Evolutionary conservation across 2,329 filamentous ascomycete genomes (phyloP).

Genomic region (Oidium heveae): DNA sequence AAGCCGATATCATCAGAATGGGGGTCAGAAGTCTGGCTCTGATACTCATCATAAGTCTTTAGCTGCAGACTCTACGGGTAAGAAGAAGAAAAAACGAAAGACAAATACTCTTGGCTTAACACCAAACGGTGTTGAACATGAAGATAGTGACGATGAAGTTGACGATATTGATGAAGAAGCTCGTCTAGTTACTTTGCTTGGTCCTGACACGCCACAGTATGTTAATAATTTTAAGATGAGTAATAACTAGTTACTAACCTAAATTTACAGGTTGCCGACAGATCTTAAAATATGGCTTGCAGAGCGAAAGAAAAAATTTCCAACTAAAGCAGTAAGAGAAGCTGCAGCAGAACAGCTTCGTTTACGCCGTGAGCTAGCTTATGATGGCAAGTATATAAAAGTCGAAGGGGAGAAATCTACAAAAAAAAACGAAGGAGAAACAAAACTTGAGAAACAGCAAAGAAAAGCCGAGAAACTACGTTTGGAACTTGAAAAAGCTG

Average conservation of each 20-base stretch:
- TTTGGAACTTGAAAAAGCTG: conserved; percentile 41
- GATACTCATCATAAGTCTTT: conserved; percentile 23
- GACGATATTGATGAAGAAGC: conserved; percentile 40
- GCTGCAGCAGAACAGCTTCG: conserved; percentile 29
- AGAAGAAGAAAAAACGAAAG: conserved; percentile 46
- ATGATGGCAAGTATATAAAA: conserved; percentile 11
- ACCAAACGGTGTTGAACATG: conserved; percentile 23
- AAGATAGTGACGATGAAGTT: conserved; percentile 35
- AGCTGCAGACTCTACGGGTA: conserved; percentile 16
- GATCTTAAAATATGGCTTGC: conserved; percentile 62
- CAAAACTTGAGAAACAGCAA: conserved; percentile 27
- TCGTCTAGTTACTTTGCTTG: conserved; percentile 15
- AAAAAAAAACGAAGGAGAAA: conserved; percentile 24
- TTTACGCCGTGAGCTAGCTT: conserved; percentile 11
- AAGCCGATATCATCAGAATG: conserved; percentile 10
- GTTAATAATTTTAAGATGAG: conserved; percentile 6
- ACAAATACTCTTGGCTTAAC: conserved; percentile 48
- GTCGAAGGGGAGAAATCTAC: conserved; percentile 13
- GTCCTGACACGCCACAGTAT: conserved; percentile 15
- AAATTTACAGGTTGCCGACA: conserved; percentile 18
- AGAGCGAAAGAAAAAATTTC: conserved; percentile 57
- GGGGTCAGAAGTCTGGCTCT: conserved; percentile 9
- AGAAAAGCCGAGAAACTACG: conserved; percentile 34
- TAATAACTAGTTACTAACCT: conserved; percentile 13
- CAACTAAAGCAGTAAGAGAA: conserved; percentile 45